A percentile compares a stretch with the other conserved stretches of the same genome.
Conservation (phyloP, 306 rosid species). For the Mimosa bimucronata region DNA sequence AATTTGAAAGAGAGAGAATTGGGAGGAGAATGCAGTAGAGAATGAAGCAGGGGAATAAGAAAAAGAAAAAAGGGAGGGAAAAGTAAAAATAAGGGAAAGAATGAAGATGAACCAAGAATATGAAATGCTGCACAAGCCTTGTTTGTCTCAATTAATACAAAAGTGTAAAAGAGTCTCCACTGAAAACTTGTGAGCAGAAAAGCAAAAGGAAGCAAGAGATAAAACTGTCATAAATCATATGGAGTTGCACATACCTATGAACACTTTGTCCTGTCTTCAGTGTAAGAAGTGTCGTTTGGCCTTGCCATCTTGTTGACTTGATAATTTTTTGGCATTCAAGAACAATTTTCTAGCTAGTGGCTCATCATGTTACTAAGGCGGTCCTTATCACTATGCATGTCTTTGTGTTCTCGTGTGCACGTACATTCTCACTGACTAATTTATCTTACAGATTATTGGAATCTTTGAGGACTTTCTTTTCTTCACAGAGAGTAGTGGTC, state of each 20-base stretch:
- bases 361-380: not conserved
- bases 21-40: not conserved
- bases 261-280: too few species aligned
- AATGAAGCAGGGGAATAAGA: not conserved
- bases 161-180: not conserved
- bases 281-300: too few species aligned
- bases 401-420: not conserved
- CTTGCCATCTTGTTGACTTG: too few species aligned
- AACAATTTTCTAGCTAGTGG: too few species aligned
- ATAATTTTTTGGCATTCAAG: too few species aligned
- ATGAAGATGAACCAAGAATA: not conserved
- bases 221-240: not conserved
- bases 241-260: too few species aligned
- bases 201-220: not conserved
- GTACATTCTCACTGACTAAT: slow-evolving; percentile 28
- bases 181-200: not conserved
- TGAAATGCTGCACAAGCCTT: not conserved
- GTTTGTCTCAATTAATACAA: not conserved
- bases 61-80: not conserved
- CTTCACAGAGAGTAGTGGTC: slow-evolving; percentile 60
- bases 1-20: not conserved
- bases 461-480: slow-evolving; percentile 71
- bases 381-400: not conserved
- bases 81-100: not conserved
- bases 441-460: slow-evolving; percentile 67